A percentile compares a stretch with the other conserved stretches of the same genome.
Conservation (phyloP, 2,329 filamentous ascomycete species). For the Penicillium freii region DNA sequence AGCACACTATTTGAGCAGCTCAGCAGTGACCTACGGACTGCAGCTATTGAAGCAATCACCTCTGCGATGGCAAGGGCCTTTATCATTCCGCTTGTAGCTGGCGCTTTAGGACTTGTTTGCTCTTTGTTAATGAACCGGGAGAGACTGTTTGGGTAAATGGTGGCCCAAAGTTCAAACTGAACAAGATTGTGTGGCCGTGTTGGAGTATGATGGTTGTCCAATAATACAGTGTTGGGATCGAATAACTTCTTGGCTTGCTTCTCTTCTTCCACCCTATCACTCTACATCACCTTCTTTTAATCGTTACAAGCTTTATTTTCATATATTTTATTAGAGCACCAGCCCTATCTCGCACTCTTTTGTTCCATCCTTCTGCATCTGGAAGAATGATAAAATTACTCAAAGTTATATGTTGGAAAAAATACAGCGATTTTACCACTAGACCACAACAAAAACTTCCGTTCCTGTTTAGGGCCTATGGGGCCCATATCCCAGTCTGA, state of each 20-base stretch:
- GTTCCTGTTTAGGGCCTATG: no score
- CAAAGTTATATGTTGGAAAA: no score
- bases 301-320: no score
- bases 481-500: no score
- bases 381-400: no score
- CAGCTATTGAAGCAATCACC: slow-evolving; percentile 34
- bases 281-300: no score
- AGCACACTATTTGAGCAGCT: slow-evolving; percentile 33
- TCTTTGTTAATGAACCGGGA: neutral
- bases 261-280: no score
- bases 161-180: neutral
- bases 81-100: slow-evolving; percentile 25
- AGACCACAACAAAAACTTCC: no score
- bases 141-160: neutral
- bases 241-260: neutral
- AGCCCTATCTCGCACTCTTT: no score
- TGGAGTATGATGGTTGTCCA: neutral
- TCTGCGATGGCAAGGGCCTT: slow-evolving; percentile 27
- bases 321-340: no score
- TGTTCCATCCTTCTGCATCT: no score
- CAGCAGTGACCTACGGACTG: slow-evolving; percentile 20
- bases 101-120: neutral
- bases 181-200: neutral
- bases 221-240: neutral
- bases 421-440: no score